phyloP scores from a whole-genome alignment of 2,329 filamentous ascomycete species.

The Huntiella bhutanensis region DNA sequence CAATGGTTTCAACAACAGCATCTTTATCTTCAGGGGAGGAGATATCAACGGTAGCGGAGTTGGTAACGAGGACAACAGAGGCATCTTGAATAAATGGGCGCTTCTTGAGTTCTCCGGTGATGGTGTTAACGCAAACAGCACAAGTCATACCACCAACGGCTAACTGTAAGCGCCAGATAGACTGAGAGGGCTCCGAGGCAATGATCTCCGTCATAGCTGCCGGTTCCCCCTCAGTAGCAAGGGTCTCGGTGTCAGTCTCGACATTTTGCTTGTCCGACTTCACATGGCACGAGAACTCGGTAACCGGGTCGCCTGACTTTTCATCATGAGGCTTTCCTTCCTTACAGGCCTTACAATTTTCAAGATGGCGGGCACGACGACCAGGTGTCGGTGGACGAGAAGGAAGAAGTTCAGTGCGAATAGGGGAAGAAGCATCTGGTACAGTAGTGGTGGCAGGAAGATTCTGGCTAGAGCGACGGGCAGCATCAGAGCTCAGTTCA shows the following conservation, averaged over 20 bases:
- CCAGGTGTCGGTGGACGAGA: constrained; percentile 8
- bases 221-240: background rate
- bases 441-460: background rate
- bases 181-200: constrained; percentile 1
- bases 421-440: too few species aligned
- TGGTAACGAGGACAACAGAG: constrained; percentile 45
- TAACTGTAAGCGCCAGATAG: constrained; percentile 30
- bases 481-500: constrained; percentile 14
- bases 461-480: background rate
- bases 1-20: constrained; percentile 28
- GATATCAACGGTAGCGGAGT: constrained; percentile 45
- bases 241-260: background rate
- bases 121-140: constrained; percentile 44
- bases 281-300: background rate
- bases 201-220: constrained; percentile 7
- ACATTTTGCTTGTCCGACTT: background rate
- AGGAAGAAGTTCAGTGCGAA: constrained; percentile 1
- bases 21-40: constrained; percentile 17
- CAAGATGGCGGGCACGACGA: constrained; percentile 17
- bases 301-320: background rate
- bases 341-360: constrained; percentile 22
- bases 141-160: constrained; percentile 59
- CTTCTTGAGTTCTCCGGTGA: constrained; percentile 40
- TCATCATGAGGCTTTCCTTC: constrained; percentile 6
- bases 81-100: constrained; percentile 30